These are phyloP conservation scores for Phaeosphaeriaceae sp. DNA, from an alignment of 2,329 filamentous ascomycete species.

Conservation along the genomic window DNA sequence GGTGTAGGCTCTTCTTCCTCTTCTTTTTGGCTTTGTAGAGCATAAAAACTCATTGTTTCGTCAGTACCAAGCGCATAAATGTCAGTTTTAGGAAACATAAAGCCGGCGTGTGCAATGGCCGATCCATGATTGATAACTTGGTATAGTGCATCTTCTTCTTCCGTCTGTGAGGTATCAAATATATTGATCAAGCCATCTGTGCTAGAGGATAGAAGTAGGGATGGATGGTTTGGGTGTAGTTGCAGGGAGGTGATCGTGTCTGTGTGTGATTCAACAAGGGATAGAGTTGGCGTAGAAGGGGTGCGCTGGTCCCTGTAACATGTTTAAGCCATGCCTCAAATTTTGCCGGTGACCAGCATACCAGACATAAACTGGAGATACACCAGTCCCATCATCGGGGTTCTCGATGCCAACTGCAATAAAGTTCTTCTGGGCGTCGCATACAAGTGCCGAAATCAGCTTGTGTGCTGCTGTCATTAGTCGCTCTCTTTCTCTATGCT, in stretches of 20 bases:
- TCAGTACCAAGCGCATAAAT: slow-evolving; percentile 79
- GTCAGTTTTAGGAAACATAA: slow-evolving; percentile 59
- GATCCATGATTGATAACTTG: slow-evolving; percentile 80
- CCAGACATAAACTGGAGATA: slow-evolving; percentile 49
- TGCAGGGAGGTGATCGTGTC: slow-evolving; percentile 67
- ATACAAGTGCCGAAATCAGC: slow-evolving; percentile 69
- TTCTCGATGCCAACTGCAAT: slow-evolving; percentile 78
- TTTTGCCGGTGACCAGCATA: slow-evolving; percentile 12
- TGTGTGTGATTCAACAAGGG: slow-evolving; percentile 56
- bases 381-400: slow-evolving; percentile 56
- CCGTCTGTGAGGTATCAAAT: slow-evolving; percentile 67
- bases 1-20: slow-evolving; percentile 60
- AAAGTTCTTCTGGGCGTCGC: slow-evolving; percentile 61
- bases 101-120: slow-evolving; percentile 76
- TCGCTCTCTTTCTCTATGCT: slow-evolving; percentile 11
- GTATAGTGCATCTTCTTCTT: slow-evolving; percentile 78
- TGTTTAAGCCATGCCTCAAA: slow-evolving; percentile 9
- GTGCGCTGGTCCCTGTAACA: slow-evolving; percentile 50
- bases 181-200: slow-evolving; percentile 82
- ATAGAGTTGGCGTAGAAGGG: slow-evolving; percentile 42
- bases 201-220: slow-evolving; percentile 74
- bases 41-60: slow-evolving; percentile 77
- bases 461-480: slow-evolving; percentile 51
- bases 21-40: slow-evolving; percentile 68
- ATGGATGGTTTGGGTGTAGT: slow-evolving; percentile 66